Percentiles rank a stretch among this genome's conserved stretches.
Conservation (phyloP, 805 yeast genomes). For the Priceomyces fermenticarens region DNA sequence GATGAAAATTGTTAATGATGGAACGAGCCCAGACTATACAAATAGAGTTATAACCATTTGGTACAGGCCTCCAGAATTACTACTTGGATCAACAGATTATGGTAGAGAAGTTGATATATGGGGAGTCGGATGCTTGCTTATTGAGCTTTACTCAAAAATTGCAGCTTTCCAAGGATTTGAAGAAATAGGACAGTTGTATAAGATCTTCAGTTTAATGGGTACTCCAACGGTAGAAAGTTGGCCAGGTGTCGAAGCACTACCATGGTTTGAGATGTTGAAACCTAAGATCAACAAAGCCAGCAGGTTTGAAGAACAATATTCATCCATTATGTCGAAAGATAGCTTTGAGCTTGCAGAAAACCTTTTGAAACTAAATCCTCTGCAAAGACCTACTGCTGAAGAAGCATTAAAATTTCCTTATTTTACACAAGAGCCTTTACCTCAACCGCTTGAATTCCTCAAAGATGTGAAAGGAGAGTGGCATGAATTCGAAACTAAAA, state of each 20-base stretch:
- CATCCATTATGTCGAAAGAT: slow-evolving; percentile 43
- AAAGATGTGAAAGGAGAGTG: slow-evolving; percentile 75
- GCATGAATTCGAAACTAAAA: slow-evolving; percentile 96
- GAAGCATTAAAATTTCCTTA: slow-evolving; percentile 67
- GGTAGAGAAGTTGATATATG: slow-evolving; percentile 91
- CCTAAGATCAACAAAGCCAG: slow-evolving; percentile 45
- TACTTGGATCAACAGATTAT: slow-evolving; percentile 87
- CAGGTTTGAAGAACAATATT: slow-evolving; percentile 29
- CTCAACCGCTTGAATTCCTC: slow-evolving; percentile 56
- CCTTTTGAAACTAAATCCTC: slow-evolving; percentile 69
- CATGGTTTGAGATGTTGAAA: slow-evolving; percentile 88
- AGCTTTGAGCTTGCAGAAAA: slow-evolving; percentile 64
- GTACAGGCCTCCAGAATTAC: slow-evolving; percentile 95
- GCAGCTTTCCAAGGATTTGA: slow-evolving; percentile 88
- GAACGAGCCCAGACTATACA: slow-evolving; percentile 75
- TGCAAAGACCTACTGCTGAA: slow-evolving; percentile 59
- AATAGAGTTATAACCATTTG: slow-evolving; percentile 94
- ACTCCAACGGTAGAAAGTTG: slow-evolving; percentile 71
- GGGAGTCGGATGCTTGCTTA: slow-evolving; percentile 92
- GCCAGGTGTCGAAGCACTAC: slow-evolving; percentile 76
- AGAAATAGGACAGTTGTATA: slow-evolving; percentile 77
- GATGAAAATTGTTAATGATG: slow-evolving; percentile 55
- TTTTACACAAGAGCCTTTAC: slow-evolving; percentile 66
- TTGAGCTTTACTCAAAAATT: slow-evolving; percentile 70
- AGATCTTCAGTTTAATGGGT: slow-evolving; percentile 82